Evolutionary conservation across 257 asterid genomes (phyloP).

Genomic region (Misopates orontium): DNA sequence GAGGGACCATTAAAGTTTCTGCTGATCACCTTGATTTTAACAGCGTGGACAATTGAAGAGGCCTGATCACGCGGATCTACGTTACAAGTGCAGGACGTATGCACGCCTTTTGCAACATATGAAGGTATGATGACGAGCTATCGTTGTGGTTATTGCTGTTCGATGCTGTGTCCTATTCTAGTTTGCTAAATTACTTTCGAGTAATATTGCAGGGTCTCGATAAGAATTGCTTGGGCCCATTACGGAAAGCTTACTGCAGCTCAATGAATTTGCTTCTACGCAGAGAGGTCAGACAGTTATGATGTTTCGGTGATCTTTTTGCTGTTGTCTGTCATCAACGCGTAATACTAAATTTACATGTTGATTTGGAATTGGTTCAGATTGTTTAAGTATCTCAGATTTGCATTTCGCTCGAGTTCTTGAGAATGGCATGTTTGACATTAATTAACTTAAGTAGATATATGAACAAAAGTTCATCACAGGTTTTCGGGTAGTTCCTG

Average conservation of each 20-base stretch:
- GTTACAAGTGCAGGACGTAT: constrained; percentile 94
- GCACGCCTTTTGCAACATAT: constrained; percentile 98
- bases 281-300: constrained; percentile 74
- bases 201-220: constrained; percentile 74
- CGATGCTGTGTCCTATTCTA: constrained; percentile 14
- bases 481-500: constrained; percentile 7
- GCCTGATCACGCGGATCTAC: constrained; percentile 96
- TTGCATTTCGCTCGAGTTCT: not conserved
- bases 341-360: not conserved
- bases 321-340: constrained; percentile 1
- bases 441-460: not conserved
- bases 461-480: constrained; percentile 16
- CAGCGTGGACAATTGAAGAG: constrained; percentile 97
- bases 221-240: constrained; percentile 71
- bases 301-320: constrained; percentile 28
- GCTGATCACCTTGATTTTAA: constrained; percentile 36
- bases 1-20: constrained; percentile 3
- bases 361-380: not conserved
- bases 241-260: constrained; percentile 96
- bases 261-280: constrained; percentile 88
- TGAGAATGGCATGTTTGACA: not conserved
- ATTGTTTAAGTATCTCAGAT: not conserved
- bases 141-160: constrained; percentile 15
- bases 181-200: constrained; percentile 27
- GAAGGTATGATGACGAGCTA: constrained; percentile 55